Evolutionary conservation across 208 protist genomes (phyloP).

Genomic region (Leishmania amazonensis): DNA sequence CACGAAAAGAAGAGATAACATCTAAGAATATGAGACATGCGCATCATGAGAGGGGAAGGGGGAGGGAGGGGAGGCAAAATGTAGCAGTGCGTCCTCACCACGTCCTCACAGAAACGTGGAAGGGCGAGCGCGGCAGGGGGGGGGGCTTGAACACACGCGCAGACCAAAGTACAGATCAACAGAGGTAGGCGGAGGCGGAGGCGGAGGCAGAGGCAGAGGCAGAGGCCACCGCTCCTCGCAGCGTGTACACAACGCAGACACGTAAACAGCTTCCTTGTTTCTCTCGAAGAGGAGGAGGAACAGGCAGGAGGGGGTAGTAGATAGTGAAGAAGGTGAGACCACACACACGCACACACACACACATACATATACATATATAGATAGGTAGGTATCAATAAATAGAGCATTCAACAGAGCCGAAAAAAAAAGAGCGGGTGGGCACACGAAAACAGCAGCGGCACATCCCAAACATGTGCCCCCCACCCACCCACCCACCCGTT

Average conservation of each 20-base stretch:
- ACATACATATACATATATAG: too few species aligned
- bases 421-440: background rate
- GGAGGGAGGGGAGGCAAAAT: background rate
- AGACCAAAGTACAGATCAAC: conserved; percentile 3
- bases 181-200: background rate
- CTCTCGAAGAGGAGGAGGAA: background rate
- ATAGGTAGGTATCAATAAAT: background rate
- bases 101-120: background rate
- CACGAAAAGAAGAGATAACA: background rate
- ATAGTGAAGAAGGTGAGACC: background rate
- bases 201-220: background rate
- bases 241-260: background rate
- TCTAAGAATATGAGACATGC: background rate
- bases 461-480: background rate
- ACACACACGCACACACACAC: background rate
- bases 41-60: background rate
- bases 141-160: background rate
- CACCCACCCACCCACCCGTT: too few species aligned
- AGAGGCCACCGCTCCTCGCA: background rate
- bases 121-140: background rate
- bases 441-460: background rate
- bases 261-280: background rate
- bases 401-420: background rate
- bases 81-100: background rate
- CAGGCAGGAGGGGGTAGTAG: background rate